Base-by-base conservation (phyloP, 1,284 basidiomycete species). In the Ustilago loliicola region DNA sequence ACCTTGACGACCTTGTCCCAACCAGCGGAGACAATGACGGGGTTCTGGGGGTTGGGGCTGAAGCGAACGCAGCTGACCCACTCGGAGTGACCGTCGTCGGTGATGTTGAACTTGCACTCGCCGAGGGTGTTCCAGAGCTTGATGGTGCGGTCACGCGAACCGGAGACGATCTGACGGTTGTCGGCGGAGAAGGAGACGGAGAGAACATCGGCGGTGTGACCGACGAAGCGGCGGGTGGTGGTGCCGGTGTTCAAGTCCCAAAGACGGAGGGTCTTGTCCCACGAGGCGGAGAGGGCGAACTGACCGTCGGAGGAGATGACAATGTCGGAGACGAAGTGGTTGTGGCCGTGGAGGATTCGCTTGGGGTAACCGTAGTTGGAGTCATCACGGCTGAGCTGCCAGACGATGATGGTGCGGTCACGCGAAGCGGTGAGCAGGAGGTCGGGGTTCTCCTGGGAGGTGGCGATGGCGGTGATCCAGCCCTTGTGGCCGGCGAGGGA, bases 1-100 rank as follows among this genome's bases (percentile, higher is more conserved):
- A 98, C 96, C 93, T 99, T 99, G 87, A 99, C 97, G 80, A 98
- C 94, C 91, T 98, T 99, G 91, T 99, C 97, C 97, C 97, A 99
- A 84, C 97, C 97, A 87, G 93, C 94, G 68, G 96, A 99, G 77
- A 99, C 96, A 85, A 99, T 98, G 86, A 98, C 96, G 73, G 97
- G 96, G 91, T 97, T 99, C 89, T 92, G 87, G 80, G 96, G 93
- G 89, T 99, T 99, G 74, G 97, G 97, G 89, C 95, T 97, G 91
- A 99, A 99, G 87, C 97, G 93, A 61, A 99, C 97, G 88, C 97
- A 99, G 68, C 95, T 98, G 79, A 99, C 96, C 94, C 94, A 86
- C 77, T 86, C 85, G 53, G 84, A 79, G 83, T 86, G 97, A 81
- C 96, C 95, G 84, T 99, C 97, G 85, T 99, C 96, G 89, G 95